Evolutionary conservation across 2,329 filamentous ascomycete species (phyloP).

Genomic region (Colletotrichum ledebouriae): DNA sequence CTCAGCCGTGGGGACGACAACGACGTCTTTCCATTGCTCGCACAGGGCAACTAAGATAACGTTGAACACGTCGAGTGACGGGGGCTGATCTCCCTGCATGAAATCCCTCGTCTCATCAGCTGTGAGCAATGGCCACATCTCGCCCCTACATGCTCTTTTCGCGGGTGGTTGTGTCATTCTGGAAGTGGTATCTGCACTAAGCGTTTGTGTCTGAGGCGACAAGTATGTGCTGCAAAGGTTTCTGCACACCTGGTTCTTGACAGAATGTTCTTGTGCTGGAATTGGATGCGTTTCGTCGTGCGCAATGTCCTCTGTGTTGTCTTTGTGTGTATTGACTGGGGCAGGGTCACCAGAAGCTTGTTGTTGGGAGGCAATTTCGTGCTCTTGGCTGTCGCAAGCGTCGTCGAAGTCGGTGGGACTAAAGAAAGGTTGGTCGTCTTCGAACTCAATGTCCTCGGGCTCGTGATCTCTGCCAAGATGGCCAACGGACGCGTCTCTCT

Average conservation of each 20-base stretch:
- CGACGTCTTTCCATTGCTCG: background rate
- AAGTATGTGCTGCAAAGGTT: constrained; percentile 5
- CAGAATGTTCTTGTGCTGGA: constrained; percentile 8
- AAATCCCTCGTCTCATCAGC: constrained; percentile 3
- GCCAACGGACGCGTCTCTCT: constrained; percentile 1
- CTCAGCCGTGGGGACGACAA: constrained; percentile 3
- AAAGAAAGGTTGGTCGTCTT: constrained; percentile 4
- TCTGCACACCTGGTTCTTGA: constrained; percentile 5
- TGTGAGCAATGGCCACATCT: background rate
- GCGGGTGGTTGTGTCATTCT: background rate
- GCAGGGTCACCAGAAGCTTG: background rate
- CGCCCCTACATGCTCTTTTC: constrained; percentile 5
- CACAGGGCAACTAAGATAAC: constrained; percentile 1
- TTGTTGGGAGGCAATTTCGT: background rate
- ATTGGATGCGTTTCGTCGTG: background rate
- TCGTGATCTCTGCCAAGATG: background rate
- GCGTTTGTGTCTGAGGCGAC: background rate
- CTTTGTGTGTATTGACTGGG: background rate
- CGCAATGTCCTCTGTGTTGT: background rate
- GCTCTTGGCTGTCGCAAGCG: background rate
- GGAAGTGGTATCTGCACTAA: background rate
- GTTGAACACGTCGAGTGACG: constrained; percentile 9
- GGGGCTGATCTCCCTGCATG: constrained; percentile 5
- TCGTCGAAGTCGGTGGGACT: background rate
- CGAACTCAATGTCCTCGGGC: background rate